Conservation (phyloP, 2,329 filamentous ascomycete species). For the Paramyrothecium sp. region DNA sequence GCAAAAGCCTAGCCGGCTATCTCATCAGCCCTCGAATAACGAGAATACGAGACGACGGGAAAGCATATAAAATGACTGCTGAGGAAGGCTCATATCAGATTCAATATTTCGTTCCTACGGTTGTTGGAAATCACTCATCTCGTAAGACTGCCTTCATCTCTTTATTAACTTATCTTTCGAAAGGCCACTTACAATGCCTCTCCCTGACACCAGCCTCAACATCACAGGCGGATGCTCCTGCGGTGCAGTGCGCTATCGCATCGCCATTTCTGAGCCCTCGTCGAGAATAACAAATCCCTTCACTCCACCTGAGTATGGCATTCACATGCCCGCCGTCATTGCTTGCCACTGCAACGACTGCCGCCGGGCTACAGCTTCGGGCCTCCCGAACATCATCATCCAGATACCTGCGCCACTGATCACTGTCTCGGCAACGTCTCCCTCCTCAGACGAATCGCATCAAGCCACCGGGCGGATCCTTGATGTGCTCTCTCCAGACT, state of each 20-base stretch:
- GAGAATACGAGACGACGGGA: too few relatives aligned
- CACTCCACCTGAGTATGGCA: slow-evolving; percentile 5
- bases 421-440: slow-evolving; percentile 16
- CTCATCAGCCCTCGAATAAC: too few relatives aligned
- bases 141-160: not conserved
- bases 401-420: slow-evolving; percentile 14
- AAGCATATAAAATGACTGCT: too few relatives aligned
- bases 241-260: slow-evolving; percentile 20
- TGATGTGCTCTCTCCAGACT: slow-evolving; percentile 11
- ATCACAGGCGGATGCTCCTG: slow-evolving; percentile 23
- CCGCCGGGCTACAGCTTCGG: slow-evolving; percentile 12
- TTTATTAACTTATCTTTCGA: not conserved
- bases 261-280: slow-evolving; percentile 13
- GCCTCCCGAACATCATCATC: slow-evolving; percentile 6
- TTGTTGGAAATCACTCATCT: not conserved
- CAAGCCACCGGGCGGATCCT: slow-evolving; percentile 13
- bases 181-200: slow-evolving; percentile 11
- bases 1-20: too few relatives aligned
- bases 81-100: too few relatives aligned
- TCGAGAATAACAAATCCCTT: slow-evolving; percentile 12
- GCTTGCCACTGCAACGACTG: slow-evolving; percentile 23
- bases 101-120: too few relatives aligned
- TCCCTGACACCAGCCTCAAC: slow-evolving; percentile 16
- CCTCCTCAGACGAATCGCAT: slow-evolving; percentile 5
- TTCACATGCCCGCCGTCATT: slow-evolving; percentile 12